Conservation (phyloP, 1,139 yeast species). For the Hanseniaspora uvarum region DNA sequence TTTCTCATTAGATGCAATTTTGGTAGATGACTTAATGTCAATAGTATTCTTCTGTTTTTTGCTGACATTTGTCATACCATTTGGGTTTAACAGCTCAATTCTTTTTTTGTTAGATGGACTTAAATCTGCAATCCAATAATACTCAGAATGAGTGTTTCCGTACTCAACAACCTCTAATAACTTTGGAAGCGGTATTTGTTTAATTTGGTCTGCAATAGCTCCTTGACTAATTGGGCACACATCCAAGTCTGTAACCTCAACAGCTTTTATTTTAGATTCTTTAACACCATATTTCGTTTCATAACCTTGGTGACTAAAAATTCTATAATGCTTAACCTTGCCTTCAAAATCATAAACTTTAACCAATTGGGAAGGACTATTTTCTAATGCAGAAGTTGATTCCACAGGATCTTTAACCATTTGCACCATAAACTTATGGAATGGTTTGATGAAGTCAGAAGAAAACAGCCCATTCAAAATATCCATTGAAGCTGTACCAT, state of each 20-base stretch:
- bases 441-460: conserved; percentile 40
- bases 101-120: neutral
- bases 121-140: neutral
- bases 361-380: conserved; percentile 32
- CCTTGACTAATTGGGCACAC: neutral
- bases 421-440: conserved; percentile 42
- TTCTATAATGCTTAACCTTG: conserved; percentile 59
- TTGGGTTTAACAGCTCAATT: neutral
- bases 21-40: neutral
- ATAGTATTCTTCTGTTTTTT: conserved; percentile 7
- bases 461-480: conserved; percentile 47
- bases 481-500: conserved; percentile 52
- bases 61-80: neutral
- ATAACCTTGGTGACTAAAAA: conserved; percentile 43
- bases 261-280: neutral
- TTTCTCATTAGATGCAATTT: conserved; percentile 24
- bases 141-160: neutral
- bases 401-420: conserved; percentile 31
- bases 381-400: conserved; percentile 25
- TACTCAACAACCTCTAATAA: neutral
- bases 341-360: conserved; percentile 67
- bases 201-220: neutral
- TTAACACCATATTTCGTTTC: conserved; percentile 25
- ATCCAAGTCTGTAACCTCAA: neutral
- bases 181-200: neutral